A percentile compares a stretch with the other conserved stretches of the same genome.
Evolutionary conservation across 164 flowering plant genomes (phyloP).

Genomic region (Stephania yunnanensis): DNA sequence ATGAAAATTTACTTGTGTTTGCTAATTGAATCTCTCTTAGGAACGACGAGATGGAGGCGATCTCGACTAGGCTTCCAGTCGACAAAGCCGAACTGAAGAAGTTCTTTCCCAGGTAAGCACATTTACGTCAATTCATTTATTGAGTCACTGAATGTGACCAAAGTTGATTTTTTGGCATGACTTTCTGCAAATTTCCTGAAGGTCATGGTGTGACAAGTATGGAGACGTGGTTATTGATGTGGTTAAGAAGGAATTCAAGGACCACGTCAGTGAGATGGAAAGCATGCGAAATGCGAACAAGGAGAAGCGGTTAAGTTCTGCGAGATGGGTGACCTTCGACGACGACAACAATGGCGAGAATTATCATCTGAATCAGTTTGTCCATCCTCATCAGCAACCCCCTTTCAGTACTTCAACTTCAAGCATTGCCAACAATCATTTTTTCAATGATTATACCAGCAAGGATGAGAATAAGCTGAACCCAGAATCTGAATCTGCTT

Average conservation of each 20-base stretch:
- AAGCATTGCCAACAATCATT: constrained; percentile 22
- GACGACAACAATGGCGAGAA: constrained; percentile 46
- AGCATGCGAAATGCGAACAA: constrained; percentile 28
- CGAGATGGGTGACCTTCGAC: constrained; percentile 57
- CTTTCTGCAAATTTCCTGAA: constrained; percentile 12
- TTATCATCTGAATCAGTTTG: constrained; percentile 54
- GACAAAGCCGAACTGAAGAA: constrained; percentile 72
- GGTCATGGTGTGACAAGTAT: constrained; percentile 74
- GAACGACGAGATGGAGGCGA: constrained; percentile 71
- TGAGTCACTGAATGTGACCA: neutral
- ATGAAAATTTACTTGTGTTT: neutral
- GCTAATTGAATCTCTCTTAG: constrained; percentile 24
- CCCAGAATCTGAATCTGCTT: constrained; percentile 19
- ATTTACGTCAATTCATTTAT: neutral
- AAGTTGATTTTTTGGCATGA: neutral
- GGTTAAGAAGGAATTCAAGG: constrained; percentile 80
- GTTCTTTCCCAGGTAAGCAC: constrained; percentile 70
- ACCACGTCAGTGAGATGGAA: constrained; percentile 70
- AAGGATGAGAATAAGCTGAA: constrained; percentile 13
- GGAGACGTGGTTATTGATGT: constrained; percentile 75
- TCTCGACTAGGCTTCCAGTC: constrained; percentile 74
- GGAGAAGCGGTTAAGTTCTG: constrained; percentile 32
- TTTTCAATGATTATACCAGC: constrained; percentile 12
- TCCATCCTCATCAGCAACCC: constrained; percentile 11
- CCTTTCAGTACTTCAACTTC: constrained; percentile 2